Percentiles rank a stretch among this genome's conserved stretches.
Evolutionary conservation across 352 stramenopile genomes (phyloP).

Genomic region (Phytophthora macrochlamydospora): DNA sequence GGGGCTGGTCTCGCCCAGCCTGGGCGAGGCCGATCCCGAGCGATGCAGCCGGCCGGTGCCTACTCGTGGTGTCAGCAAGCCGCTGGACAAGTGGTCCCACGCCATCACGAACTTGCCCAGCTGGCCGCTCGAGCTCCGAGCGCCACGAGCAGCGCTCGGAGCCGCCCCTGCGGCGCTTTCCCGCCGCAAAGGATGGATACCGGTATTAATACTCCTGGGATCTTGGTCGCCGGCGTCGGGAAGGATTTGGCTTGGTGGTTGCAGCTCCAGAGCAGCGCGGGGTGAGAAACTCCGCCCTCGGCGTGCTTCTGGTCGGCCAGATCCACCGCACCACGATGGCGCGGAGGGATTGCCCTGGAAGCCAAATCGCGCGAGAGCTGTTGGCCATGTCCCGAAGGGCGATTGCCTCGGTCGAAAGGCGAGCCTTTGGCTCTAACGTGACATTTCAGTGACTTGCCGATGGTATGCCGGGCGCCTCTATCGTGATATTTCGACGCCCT

Average conservation of each 20-base stretch:
- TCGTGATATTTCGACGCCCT: background rate
- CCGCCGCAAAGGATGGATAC: too few relatives aligned
- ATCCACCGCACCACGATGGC: background rate
- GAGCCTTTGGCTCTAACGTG: too few relatives aligned
- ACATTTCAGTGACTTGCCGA: too few relatives aligned
- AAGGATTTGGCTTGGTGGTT: background rate
- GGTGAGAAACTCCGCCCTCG: background rate
- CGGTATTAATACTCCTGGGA: too few relatives aligned
- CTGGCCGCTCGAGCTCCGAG: too few relatives aligned
- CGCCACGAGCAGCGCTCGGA: too few relatives aligned
- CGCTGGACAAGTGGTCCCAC: conserved; percentile 13
- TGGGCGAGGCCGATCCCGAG: conserved; percentile 6
- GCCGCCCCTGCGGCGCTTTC: too few relatives aligned
- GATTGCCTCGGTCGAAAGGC: background rate
- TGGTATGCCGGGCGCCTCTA: too few relatives aligned
- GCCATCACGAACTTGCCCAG: conserved; percentile 16
- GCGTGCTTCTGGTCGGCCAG: background rate
- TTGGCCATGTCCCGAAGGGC: conserved; percentile 20
- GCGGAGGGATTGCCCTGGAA: background rate
- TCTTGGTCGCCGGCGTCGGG: background rate
- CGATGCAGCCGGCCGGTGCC: conserved; percentile 6
- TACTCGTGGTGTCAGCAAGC: conserved; percentile 6
- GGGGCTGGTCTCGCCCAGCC: too few relatives aligned
- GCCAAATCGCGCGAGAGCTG: conserved; percentile 10
- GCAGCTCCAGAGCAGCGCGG: too few relatives aligned